Evolutionary conservation across 2,329 filamentous ascomycete genomes (phyloP), one percentile per base, ranked within the genome.

Genomic region (Paramyrothecium sp.): DNA sequence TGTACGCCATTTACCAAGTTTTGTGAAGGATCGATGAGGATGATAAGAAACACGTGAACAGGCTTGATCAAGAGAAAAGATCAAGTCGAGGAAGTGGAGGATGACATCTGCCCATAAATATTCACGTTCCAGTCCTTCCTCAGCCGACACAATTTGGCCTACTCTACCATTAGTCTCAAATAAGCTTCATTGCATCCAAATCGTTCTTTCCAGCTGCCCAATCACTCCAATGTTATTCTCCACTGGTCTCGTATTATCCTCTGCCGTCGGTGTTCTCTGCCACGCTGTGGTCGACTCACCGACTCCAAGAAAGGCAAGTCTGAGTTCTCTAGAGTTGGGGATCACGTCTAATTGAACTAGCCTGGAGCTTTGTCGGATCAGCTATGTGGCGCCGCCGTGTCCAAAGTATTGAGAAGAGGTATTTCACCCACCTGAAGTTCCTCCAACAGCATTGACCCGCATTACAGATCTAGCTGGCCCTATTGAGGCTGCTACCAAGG

Each of bases 391-490:
- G 47, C 47, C 20, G 10, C 47, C 3, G 47, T 49, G 21, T 49
- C 47, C 12, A 19, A n/a, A n/a, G 19, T 49, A 19, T 49, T 49
- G 47, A 49, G 47, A 21, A 49, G 47, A 49, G 47, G 47, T 49
- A 46, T 12, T 49, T 4, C 41, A 16, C 7, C 41, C 41, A 7
- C 7, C 41, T 21, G 20, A 21, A 46, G 7, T 4, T 4, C 41
- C 7, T n/a, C 4, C 5, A 21, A 46, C 41, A n/a, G 4, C 20
- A 7, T 21, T 49, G 47, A 49, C 47, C 3, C 4, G 20, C 5
- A 5, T n/a, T 21, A 22, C 21, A 55, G 53, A 55, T n/a, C 41
- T 49, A 20, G 30, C 53, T 55, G 53, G 41, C 7, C 53, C 53
- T n/a, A 57, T 57, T 33, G 55, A 57, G 26, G 49, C 34, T 22